Base-by-base conservation (phyloP, 805 yeast species). In the Danielozyma ontarioensis region DNA sequence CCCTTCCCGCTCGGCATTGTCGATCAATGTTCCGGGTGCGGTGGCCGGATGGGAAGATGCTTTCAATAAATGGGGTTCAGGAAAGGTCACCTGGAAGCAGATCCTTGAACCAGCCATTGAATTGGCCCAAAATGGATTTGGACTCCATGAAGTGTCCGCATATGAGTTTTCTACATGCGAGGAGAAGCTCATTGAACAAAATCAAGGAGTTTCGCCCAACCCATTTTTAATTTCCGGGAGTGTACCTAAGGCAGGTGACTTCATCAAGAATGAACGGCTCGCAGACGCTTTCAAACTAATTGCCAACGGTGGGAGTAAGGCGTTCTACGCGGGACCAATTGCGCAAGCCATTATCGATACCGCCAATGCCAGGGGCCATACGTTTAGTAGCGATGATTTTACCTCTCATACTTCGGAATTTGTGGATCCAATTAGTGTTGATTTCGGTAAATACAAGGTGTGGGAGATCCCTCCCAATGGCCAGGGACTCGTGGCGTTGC, bases 381-480 rank as follows among this genome's bases (percentile, higher is more conserved):
- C 73, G 13, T 53, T 84, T 42, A 58, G 71, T 1, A 50, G 60
- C 27, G 72, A 72, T 5, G 95, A 84, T 50, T 62, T 84, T 30
- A 54, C 56, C 13, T 41, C 48, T 14, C 93, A 84, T 53, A 58
- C 69, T 0, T 72, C 88, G 2, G 69, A 80, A 0, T 68, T 74
- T 44, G 80, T 82, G 16, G 80, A 78, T 1, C 90, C 94, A 2
- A 74, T 83, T 13, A 57, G 59, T 13, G 54, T 73, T 34, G 68
- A 72, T 22, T 67, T 77, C 35, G 60, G 72, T 29, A 83, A 74
- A 8, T 48, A 57, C 30, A 69, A 65, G 18, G 62, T 84, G 17
- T 80, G 89, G 85, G 93, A 84, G 53, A 78, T 83, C 41, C 93
- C 95, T 8, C 95, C 95, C 11, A 83, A 79, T 54, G 86, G 90